These are phyloP conservation scores for Amanita muscaria DNA, from an alignment of 768 basidiomycete genomes.

Conservation along the genomic window DNA sequence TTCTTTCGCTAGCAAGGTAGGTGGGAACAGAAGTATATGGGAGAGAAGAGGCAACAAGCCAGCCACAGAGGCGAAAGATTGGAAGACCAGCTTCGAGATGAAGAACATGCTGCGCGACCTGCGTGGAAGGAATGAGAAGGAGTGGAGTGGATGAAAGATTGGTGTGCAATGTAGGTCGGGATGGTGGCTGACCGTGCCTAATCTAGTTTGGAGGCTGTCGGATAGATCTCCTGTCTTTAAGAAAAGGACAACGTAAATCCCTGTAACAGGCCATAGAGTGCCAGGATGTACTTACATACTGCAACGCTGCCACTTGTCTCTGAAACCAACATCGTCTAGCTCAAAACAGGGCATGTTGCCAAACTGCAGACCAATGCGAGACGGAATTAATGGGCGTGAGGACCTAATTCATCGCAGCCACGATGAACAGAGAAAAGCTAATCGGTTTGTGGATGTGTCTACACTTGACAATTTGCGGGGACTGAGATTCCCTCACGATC, in stretches of 20 bases:
- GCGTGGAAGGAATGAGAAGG: not conserved
- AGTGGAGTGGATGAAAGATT: not conserved
- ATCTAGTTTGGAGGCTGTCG: slow-evolving; percentile 54
- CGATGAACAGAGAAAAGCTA: too few relatives aligned
- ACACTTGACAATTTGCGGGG: too few relatives aligned
- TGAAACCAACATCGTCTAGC: too few relatives aligned
- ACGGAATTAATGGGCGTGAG: too few relatives aligned
- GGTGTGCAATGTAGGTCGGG: not conserved
- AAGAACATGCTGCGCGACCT: not conserved
- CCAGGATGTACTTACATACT: too few relatives aligned
- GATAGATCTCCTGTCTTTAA: slow-evolving; percentile 74
- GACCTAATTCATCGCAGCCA: too few relatives aligned
- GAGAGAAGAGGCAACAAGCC: not conserved
- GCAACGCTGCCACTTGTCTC: too few relatives aligned
- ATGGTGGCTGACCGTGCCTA: not conserved
- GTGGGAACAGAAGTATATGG: not conserved
- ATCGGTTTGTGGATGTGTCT: too few relatives aligned
- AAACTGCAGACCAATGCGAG: too few relatives aligned
- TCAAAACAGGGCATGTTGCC: too few relatives aligned
- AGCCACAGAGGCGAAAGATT: not conserved
- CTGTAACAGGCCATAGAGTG: slow-evolving; percentile 31
- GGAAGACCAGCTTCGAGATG: not conserved
- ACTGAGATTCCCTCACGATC: too few relatives aligned
- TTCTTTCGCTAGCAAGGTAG: not conserved
- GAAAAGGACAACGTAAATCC: too few relatives aligned